Percentiles rank a stretch among this genome's conserved stretches.
Evolutionary conservation across 2,329 filamentous ascomycete species (phyloP).

Genomic region (Bipolaris victoriae): DNA sequence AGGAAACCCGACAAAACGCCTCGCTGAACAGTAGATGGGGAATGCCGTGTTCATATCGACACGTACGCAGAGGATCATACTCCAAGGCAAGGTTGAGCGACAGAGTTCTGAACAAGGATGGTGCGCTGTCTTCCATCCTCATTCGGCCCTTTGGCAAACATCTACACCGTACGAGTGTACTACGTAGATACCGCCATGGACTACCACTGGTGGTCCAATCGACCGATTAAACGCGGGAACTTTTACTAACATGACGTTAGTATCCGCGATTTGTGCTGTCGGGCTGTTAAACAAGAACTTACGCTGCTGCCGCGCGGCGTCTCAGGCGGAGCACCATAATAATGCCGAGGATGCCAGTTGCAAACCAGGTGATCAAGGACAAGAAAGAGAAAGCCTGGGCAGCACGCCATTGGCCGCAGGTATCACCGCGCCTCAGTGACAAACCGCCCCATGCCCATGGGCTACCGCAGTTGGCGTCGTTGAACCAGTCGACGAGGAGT

Average conservation of each 20-base stretch:
- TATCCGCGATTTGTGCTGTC: neutral
- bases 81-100: neutral
- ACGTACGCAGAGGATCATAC: neutral
- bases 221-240: neutral
- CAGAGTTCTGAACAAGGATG: neutral
- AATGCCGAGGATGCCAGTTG: constrained; percentile 51
- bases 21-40: neutral
- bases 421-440: constrained; percentile 43
- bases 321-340: constrained; percentile 28
- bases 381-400: constrained; percentile 75
- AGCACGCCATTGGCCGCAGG: constrained; percentile 74
- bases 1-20: neutral
- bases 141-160: neutral
- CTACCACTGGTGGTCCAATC: neutral
- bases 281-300: constrained; percentile 4
- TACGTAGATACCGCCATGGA: neutral
- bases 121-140: neutral
- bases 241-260: neutral
- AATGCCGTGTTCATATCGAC: neutral
- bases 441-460: constrained; percentile 61
- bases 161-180: neutral
- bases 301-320: constrained; percentile 14
- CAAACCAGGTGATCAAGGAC: constrained; percentile 73
- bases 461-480: constrained; percentile 32
- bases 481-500: constrained; percentile 50